Conservation (phyloP, 495 filamentous ascomycete genomes). For the Tuber microsphaerosporum region DNA sequence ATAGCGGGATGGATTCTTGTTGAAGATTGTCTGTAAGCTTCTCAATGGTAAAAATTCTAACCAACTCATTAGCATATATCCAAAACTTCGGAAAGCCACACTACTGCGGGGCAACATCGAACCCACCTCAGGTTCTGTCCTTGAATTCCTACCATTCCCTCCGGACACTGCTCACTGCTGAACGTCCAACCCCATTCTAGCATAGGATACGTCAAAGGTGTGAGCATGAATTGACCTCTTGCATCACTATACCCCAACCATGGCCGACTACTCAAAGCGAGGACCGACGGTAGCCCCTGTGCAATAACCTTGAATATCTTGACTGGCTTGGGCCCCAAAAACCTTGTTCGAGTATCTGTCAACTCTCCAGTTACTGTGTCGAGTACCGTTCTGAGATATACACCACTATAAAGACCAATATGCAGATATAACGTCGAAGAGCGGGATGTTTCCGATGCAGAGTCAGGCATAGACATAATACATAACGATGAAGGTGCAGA, state of each 20-base stretch:
- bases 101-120: conserved; percentile 9
- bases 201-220: conserved; percentile 77
- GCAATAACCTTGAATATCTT: conserved; percentile 81
- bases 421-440: conserved; percentile 84
- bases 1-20: conserved; percentile 79
- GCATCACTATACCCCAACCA: conserved; percentile 71
- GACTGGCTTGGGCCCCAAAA: conserved; percentile 80
- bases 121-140: conserved; percentile 59
- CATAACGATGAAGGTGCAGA: conserved; percentile 79
- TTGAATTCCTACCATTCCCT: conserved; percentile 95
- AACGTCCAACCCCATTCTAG: conserved; percentile 95
- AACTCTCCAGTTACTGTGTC: conserved; percentile 92
- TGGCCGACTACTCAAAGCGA: conserved; percentile 81
- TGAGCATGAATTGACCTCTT: conserved; percentile 64
- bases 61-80: neutral
- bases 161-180: conserved; percentile 81
- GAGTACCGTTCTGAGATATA: conserved; percentile 86
- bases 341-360: conserved; percentile 86
- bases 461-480: conserved; percentile 94
- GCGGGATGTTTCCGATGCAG: conserved; percentile 51
- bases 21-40: conserved; percentile 78
- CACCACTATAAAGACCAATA: conserved; percentile 88
- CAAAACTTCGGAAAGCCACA: conserved; percentile 16
- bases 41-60: conserved; percentile 78
- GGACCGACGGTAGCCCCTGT: conserved; percentile 73